Evolutionary conservation across 2,329 filamentous ascomycete species (phyloP).

Genomic region (Meredithiella fracta): DNA sequence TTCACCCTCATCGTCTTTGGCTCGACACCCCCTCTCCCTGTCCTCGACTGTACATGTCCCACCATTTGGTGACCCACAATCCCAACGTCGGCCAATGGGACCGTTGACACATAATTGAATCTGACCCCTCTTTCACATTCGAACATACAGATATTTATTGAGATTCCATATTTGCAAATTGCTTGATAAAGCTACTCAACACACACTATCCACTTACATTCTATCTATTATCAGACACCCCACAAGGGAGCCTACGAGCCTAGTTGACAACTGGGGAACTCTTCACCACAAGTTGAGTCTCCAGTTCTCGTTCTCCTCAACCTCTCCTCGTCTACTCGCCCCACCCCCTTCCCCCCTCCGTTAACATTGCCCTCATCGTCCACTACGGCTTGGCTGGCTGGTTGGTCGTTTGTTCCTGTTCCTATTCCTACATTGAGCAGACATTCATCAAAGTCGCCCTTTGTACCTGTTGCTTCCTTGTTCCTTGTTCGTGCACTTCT

Average conservation of each 20-base stretch:
- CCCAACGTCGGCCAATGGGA: neutral
- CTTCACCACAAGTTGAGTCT: too few species aligned
- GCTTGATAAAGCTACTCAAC: too few species aligned
- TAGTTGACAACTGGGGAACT: too few species aligned
- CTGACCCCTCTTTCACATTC: neutral
- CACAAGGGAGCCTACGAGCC: too few species aligned
- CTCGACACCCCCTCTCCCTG: neutral
- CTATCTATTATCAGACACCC: too few species aligned
- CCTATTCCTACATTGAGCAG: slow-evolving; percentile 2
- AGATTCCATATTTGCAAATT: too few species aligned
- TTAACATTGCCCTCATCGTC: neutral
- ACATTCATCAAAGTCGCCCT: neutral
- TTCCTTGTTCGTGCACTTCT: neutral
- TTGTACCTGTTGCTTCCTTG: neutral
- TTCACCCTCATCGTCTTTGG: neutral
- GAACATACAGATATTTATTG: neutral
- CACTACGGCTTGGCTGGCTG: neutral
- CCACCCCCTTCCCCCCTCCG: neutral
- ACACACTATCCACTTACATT: too few species aligned
- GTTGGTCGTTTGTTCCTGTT: slow-evolving; percentile 1
- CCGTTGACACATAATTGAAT: neutral
- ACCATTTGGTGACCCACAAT: neutral
- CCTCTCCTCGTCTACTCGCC: too few species aligned
- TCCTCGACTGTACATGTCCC: neutral
- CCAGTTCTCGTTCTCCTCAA: too few species aligned